Evolutionary conservation across 768 basidiomycete genomes (phyloP), one percentile per base, ranked within the genome.

Genomic region (Kwoniella bestiolae): DNA sequence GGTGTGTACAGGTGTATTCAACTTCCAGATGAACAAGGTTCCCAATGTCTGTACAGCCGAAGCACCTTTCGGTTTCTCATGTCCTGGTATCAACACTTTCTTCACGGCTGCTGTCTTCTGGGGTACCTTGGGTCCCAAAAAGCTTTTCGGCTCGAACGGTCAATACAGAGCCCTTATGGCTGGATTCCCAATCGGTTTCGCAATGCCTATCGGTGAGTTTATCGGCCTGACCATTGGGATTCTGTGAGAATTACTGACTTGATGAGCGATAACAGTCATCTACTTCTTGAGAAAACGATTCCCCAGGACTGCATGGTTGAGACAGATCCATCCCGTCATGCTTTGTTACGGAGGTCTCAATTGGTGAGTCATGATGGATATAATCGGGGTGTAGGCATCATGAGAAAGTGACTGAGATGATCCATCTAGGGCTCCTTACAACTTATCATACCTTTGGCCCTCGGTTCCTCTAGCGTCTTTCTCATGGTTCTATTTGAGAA

Each of bases 151-250:
- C 11, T 32, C 66, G 0, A 80, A 76, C 41, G 73, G 75, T 11
- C 75, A 80, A 18, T 85, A 83, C 84, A 85, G 77, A 65, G 86
- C 83, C 8, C 84, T 91, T n/a, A 74, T 85, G 2, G 87, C 87
- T 78, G 91, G 90, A 83, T 91, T 93, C 86, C 83, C 88, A 62
- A 80, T 91, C 66, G 92, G 92, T 53, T 85, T 87, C n/a, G 53
- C 89, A 59, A 83, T 87, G 2, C 92, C 92, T 29, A 85, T 94
- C 74, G 89, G 69, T 71, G 47, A 67, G 69, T 67, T n/a, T n/a
- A n/a, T n/a, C n/a, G n/a, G n/a, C n/a, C n/a, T n/a, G n/a, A n/a
- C n/a, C n/a, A n/a, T n/a, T n/a, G n/a, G n/a, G n/a, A n/a, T n/a
- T n/a, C n/a, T n/a, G n/a, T n/a, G n/a, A n/a, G n/a, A n/a, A n/a